A percentile compares a stretch with the other conserved stretches of the same genome.
Evolutionary conservation across 345 rosid species (phyloP).

Genomic region (Nasturtium officinale): DNA sequence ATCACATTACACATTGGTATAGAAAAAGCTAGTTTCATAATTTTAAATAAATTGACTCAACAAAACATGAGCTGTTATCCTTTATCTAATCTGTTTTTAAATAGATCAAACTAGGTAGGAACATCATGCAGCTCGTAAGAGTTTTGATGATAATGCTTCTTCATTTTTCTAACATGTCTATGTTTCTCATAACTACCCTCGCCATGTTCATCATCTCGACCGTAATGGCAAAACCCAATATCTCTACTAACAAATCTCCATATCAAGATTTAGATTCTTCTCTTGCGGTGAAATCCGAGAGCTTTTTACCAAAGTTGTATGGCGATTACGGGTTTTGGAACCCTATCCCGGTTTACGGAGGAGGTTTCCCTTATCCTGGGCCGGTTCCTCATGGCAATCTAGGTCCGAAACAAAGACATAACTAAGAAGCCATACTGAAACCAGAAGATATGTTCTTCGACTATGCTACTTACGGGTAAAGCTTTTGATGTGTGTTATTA

Average conservation of each 20-base stretch:
- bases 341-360: conserved; percentile 40
- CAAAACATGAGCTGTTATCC: conserved; percentile 34
- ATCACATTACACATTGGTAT: conserved; percentile 14
- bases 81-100: conserved; percentile 28
- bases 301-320: conserved; percentile 30
- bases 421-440: conserved; percentile 28
- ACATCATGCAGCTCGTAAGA: conserved; percentile 37
- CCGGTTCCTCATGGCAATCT: conserved; percentile 40
- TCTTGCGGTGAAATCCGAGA: conserved; percentile 5
- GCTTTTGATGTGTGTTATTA: conserved; percentile 24
- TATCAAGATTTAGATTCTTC: conserved; percentile 33
- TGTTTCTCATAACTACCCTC: conserved; percentile 31
- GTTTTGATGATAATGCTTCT: conserved; percentile 25
- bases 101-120: conserved; percentile 24
- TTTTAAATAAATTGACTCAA: background rate
- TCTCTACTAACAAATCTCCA: conserved; percentile 2
- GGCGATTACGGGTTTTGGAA: conserved; percentile 46
- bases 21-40: background rate
- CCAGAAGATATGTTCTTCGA: conserved; percentile 9
- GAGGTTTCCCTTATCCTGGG: conserved; percentile 36
- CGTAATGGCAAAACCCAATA: conserved; percentile 14
- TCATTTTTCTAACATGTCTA: conserved; percentile 37
- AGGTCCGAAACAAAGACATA: conserved; percentile 16
- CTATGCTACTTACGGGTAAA: conserved; percentile 17
- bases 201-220: conserved; percentile 27